Percentiles rank a stretch among this genome's conserved stretches.
These are phyloP conservation scores for Boletus bicolor DNA, from an alignment of 768 basidiomycete species.

Conservation along the genomic window DNA sequence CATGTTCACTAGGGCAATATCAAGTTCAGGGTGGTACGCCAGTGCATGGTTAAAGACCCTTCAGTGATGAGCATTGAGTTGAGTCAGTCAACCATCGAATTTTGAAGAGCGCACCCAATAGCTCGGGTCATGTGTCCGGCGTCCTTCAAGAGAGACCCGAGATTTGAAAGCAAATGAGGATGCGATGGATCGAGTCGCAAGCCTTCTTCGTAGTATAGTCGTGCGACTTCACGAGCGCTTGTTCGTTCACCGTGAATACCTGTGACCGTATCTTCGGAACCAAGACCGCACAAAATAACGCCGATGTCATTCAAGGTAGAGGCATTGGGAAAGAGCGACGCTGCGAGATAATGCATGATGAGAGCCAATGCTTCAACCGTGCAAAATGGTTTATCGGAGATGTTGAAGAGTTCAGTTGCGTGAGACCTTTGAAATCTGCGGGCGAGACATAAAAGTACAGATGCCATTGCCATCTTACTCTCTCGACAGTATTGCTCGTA, in stretches of 20 bases:
- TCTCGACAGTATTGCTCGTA: conserved; percentile 25
- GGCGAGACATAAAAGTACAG: conserved; percentile 44
- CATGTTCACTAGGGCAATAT: conserved; percentile 50
- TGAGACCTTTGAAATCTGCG: conserved; percentile 40
- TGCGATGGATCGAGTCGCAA: conserved; percentile 43
- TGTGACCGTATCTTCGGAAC: conserved; percentile 19
- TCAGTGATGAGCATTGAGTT: neutral
- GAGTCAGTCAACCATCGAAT: neutral
- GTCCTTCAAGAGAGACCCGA: conserved; percentile 50
- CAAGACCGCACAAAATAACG: conserved; percentile 41
- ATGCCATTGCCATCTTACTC: conserved; percentile 35
- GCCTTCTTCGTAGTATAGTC: conserved; percentile 44
- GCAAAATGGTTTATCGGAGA: conserved; percentile 28
- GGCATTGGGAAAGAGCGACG: conserved; percentile 42
- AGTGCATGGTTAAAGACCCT: conserved; percentile 43
- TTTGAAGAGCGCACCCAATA: conserved; percentile 33
- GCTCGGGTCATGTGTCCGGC: conserved; percentile 41
- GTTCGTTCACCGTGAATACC: conserved; percentile 19
- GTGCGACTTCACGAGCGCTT: conserved; percentile 37
- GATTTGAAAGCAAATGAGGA: conserved; percentile 49
- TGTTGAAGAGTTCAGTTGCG: conserved; percentile 21
- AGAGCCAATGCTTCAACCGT: conserved; percentile 38
- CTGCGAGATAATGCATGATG: conserved; percentile 46
- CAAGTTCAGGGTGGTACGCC: conserved; percentile 42
- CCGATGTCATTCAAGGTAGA: conserved; percentile 51